phyloP scores from a whole-genome alignment of 2,329 filamentous ascomycete species.

The Fusarium miscanthi region DNA sequence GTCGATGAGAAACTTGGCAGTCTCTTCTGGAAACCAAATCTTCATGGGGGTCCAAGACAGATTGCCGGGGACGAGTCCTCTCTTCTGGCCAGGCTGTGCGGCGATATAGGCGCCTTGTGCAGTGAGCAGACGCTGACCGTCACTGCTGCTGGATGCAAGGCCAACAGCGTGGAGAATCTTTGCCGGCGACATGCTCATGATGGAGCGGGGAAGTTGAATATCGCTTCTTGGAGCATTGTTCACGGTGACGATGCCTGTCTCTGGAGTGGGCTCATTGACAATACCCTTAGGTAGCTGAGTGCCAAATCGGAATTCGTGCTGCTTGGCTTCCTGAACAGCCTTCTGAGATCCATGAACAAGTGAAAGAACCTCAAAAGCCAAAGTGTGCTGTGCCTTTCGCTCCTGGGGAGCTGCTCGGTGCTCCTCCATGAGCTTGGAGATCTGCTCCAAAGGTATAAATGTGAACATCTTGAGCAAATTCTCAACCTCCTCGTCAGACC shows the following conservation, averaged over 20 bases:
- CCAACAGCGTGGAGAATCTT: slow-evolving; percentile 70
- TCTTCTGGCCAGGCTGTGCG: slow-evolving; percentile 57
- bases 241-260: slow-evolving; percentile 50
- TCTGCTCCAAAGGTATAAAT: slow-evolving; percentile 79
- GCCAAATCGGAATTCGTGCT: slow-evolving; percentile 64
- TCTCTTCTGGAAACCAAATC: slow-evolving; percentile 67
- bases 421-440: slow-evolving; percentile 73
- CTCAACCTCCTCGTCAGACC: slow-evolving; percentile 84
- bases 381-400: slow-evolving; percentile 81
- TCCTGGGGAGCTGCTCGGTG: slow-evolving; percentile 76
- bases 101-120: slow-evolving; percentile 71
- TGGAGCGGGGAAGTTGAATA: slow-evolving; percentile 67
- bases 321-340: slow-evolving; percentile 70
- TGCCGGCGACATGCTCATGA: slow-evolving; percentile 67
- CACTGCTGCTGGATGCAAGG: slow-evolving; percentile 65
- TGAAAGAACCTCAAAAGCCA: slow-evolving; percentile 84
- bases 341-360: slow-evolving; percentile 78
- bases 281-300: slow-evolving; percentile 47
- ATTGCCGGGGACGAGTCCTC: slow-evolving; percentile 60
- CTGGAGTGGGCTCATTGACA: slow-evolving; percentile 45
- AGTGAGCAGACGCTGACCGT: slow-evolving; percentile 68
- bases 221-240: slow-evolving; percentile 65
- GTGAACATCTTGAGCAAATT: slow-evolving; percentile 89
- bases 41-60: slow-evolving; percentile 72
- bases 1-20: slow-evolving; percentile 70